Percentiles rank a stretch among this genome's conserved stretches.
Conservation (phyloP, 1,139 yeast genomes). For the Taphrina flavorubra region DNA sequence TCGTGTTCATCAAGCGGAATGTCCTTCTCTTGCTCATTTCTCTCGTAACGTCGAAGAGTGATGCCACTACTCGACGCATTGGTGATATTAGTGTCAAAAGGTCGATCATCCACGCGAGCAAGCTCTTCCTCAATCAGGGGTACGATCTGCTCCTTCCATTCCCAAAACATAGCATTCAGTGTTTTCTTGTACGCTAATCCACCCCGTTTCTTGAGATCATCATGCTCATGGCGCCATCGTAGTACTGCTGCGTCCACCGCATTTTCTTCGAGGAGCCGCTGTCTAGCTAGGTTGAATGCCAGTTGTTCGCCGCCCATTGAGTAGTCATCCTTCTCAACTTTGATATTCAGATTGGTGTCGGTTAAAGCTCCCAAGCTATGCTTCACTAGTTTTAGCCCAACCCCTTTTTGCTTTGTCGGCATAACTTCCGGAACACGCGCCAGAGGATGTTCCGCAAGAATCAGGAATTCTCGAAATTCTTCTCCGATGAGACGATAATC, state of each 20-base stretch:
- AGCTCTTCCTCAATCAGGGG: slow-evolving; percentile 73
- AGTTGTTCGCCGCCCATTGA: slow-evolving; percentile 10
- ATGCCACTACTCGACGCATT: slow-evolving; percentile 41
- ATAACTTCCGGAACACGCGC: slow-evolving; percentile 58
- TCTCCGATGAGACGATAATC: slow-evolving; percentile 54
- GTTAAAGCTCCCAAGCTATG: slow-evolving; percentile 42
- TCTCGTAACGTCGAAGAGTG: slow-evolving; percentile 15
- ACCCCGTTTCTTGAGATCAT: slow-evolving; percentile 71
- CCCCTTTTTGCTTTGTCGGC: slow-evolving; percentile 47
- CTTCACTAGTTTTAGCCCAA: slow-evolving; percentile 47
- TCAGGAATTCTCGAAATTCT: slow-evolving; percentile 44
- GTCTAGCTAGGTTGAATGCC: slow-evolving; percentile 67
- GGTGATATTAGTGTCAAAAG: neutral
- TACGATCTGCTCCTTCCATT: slow-evolving; percentile 72
- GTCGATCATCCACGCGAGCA: slow-evolving; percentile 50
- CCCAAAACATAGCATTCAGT: slow-evolving; percentile 75
- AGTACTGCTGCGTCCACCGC: slow-evolving; percentile 85
- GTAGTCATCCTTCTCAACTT: slow-evolving; percentile 54
- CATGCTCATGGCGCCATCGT: slow-evolving; percentile 85
- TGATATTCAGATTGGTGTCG: slow-evolving; percentile 60
- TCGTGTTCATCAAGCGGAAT: slow-evolving; percentile 22
- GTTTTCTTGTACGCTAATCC: slow-evolving; percentile 60
- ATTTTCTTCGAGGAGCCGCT: slow-evolving; percentile 72
- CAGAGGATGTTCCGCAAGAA: slow-evolving; percentile 36
- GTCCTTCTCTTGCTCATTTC: slow-evolving; percentile 1